These are phyloP conservation scores for Neurospora intermedia DNA, from an alignment of 495 filamentous ascomycete species.

Conservation along the genomic window DNA sequence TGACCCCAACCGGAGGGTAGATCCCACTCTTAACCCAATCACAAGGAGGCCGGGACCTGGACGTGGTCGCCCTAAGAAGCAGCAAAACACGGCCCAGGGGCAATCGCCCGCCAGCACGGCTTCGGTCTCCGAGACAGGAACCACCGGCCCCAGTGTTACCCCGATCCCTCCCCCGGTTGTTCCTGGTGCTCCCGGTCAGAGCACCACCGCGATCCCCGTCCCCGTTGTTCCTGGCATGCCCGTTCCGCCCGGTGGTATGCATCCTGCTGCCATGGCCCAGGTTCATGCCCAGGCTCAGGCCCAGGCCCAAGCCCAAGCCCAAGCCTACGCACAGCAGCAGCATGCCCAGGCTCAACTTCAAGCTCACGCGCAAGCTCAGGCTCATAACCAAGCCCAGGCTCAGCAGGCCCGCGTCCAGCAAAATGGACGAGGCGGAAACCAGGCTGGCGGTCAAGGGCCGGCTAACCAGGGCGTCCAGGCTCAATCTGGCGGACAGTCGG, in stretches of 20 bases:
- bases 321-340: not conserved
- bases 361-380: not conserved
- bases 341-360: not conserved
- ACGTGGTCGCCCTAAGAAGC: conserved; percentile 35
- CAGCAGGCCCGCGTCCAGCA: not conserved
- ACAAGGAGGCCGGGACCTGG: conserved; percentile 39
- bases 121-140: not conserved
- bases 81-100: conserved; percentile 9
- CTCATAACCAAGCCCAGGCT: not conserved
- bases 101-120: conserved; percentile 4
- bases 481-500: conserved; percentile 6
- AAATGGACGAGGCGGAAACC: not conserved
- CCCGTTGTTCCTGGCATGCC: conserved; percentile 2
- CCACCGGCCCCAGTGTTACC: not conserved
- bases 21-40: conserved; percentile 37
- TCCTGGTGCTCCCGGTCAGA: conserved; percentile 1
- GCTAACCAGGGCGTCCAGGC: conserved; percentile 2
- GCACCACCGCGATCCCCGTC: not conserved
- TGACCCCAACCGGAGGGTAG: conserved; percentile 21
- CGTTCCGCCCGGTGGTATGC: not conserved
- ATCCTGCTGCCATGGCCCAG: not conserved
- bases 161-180: not conserved
- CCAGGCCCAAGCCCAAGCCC: not conserved
- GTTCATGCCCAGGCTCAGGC: not conserved
- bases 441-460: not conserved